phyloP scores from a whole-genome alignment of 352 stramenopile genomes.

The Pythium rhizo-oryzae region DNA sequence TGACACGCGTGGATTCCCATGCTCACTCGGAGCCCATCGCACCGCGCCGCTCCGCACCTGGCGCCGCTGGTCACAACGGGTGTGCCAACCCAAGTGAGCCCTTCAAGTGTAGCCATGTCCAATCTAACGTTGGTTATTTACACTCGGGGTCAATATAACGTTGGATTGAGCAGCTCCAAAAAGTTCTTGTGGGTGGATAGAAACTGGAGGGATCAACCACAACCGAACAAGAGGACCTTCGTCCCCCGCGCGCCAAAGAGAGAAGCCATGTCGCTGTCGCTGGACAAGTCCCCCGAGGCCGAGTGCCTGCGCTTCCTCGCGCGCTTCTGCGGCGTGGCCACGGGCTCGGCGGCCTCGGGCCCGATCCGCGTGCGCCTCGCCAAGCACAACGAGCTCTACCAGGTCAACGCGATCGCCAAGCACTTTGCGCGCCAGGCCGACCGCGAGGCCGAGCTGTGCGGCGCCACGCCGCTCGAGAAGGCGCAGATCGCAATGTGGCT shows the following conservation, averaged over 20 bases:
- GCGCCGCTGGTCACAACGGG: too few relatives aligned
- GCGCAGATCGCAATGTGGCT: constrained; percentile 83
- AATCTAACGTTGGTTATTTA: constrained; percentile 25
- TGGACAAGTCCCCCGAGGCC: constrained; percentile 74
- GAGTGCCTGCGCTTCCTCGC: constrained; percentile 83
- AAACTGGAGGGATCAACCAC: not conserved
- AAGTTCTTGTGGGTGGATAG: not conserved
- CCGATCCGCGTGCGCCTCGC: constrained; percentile 73
- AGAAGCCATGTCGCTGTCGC: constrained; percentile 73
- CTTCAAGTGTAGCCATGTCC: constrained; percentile 14
- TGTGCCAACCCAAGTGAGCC: too few relatives aligned
- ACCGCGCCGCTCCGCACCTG: too few relatives aligned
- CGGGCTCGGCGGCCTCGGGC: constrained; percentile 69
- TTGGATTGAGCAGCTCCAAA: constrained; percentile 9
- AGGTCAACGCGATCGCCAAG: constrained; percentile 75
- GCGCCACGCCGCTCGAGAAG: constrained; percentile 60
- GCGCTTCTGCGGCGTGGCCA: constrained; percentile 79
- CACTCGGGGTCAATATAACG: constrained; percentile 4
- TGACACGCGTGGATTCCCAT: too few relatives aligned
- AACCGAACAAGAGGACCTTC: not conserved
- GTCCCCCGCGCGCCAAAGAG: not conserved
- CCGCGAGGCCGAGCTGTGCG: constrained; percentile 70
- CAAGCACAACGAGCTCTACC: constrained; percentile 74
- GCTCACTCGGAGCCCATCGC: too few relatives aligned
- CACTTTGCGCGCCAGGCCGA: constrained; percentile 74